Conservation (phyloP, 1,284 basidiomycete species). For the Porogramme epimiltina region DNA sequence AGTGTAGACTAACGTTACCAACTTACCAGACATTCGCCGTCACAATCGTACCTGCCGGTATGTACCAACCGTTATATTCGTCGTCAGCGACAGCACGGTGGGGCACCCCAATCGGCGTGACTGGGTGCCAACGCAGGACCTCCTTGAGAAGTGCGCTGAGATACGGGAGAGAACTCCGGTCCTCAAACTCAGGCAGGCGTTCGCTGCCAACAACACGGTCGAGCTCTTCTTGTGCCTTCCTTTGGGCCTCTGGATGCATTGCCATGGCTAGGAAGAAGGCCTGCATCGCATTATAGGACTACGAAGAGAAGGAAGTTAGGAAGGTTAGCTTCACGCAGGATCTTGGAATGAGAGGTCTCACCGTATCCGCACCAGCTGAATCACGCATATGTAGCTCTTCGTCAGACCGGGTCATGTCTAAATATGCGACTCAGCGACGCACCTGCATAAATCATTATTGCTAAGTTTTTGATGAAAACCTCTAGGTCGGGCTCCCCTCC, state of each 20-base stretch:
- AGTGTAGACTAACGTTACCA: too few species aligned
- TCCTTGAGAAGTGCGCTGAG: conserved; percentile 29
- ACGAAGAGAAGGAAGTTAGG: too few species aligned
- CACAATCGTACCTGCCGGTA: conserved; percentile 18
- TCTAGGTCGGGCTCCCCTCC: background rate
- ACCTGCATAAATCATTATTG: background rate
- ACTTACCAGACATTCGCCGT: background rate
- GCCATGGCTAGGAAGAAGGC: conserved; percentile 39
- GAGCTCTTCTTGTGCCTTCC: conserved; percentile 35
- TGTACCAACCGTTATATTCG: background rate
- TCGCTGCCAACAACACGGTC: conserved; percentile 29
- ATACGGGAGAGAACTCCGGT: conserved; percentile 25
- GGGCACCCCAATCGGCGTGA: conserved; percentile 21
- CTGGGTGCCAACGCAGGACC: conserved; percentile 35
- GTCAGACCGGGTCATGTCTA: background rate
- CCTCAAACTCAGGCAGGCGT: conserved; percentile 34
- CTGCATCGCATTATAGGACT: background rate
- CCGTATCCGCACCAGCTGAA: background rate
- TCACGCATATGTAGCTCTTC: background rate
- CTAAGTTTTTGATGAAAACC: background rate
- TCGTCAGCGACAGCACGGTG: background rate
- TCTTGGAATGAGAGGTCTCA: background rate
- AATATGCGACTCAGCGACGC: background rate
- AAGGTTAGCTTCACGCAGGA: too few species aligned
- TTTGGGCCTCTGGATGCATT: conserved; percentile 35